Evolutionary conservation across 139 green algal species (phyloP).

Genomic region (Chlamydomonas eustigma): DNA sequence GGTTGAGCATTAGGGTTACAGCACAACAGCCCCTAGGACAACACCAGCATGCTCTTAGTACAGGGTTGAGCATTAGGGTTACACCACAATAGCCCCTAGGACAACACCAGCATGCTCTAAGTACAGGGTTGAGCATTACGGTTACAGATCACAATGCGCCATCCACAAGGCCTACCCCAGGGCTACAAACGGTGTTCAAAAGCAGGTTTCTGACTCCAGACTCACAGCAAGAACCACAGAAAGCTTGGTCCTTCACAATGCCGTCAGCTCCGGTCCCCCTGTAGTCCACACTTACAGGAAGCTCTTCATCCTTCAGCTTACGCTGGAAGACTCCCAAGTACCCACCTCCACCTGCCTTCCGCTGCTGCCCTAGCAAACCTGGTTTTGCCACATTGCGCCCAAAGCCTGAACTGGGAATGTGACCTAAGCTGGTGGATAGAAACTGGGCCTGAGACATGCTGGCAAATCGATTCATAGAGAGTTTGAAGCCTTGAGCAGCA

Average conservation of each 20-base stretch:
- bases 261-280: constrained; percentile 45
- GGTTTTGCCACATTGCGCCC: background rate
- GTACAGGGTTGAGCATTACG: too few species aligned
- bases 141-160: too few species aligned
- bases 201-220: too few species aligned
- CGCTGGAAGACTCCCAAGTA: constrained; percentile 15
- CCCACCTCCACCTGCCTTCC: background rate
- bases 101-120: too few species aligned
- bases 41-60: too few species aligned
- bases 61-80: too few species aligned
- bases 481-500: constrained; percentile 23
- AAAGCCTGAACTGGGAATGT: background rate
- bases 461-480: constrained; percentile 23
- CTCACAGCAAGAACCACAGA: constrained; percentile 55
- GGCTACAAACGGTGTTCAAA: too few species aligned
- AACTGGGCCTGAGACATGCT: background rate
- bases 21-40: too few species aligned
- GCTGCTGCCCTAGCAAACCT: background rate
- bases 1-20: too few species aligned
- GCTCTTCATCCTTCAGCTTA: constrained; percentile 8
- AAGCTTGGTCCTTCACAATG: constrained; percentile 60
- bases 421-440: background rate
- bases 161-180: too few species aligned
- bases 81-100: too few species aligned
- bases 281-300: constrained; percentile 51